These are phyloP conservation scores for Pascua sp. DNA, from an alignment of 1,284 basidiomycete genomes.

Conservation along the genomic window DNA sequence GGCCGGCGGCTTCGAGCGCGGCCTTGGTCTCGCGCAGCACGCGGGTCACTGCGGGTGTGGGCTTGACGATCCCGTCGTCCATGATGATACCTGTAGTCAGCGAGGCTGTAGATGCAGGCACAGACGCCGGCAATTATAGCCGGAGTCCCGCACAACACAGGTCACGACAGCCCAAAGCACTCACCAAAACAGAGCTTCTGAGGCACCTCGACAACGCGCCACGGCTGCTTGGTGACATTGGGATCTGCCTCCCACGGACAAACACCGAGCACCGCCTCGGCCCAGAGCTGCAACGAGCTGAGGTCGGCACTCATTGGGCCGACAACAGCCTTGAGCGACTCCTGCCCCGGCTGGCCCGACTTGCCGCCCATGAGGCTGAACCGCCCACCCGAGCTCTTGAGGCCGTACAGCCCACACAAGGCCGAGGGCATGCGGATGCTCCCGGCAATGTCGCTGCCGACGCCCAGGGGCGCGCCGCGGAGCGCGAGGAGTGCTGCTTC, in stretches of 20 bases:
- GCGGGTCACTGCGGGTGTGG: conserved; percentile 65
- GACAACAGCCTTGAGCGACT: conserved; percentile 62
- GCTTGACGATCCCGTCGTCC: conserved; percentile 58
- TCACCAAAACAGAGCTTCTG: conserved; percentile 52
- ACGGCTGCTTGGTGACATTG: conserved; percentile 57
- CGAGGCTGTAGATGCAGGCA: too few relatives aligned
- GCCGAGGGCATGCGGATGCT: conserved; percentile 51
- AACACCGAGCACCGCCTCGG: conserved; percentile 49
- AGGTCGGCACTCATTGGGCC: conserved; percentile 63
- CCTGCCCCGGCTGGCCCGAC: conserved; percentile 63
- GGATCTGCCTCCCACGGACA: conserved; percentile 68
- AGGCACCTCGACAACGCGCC: conserved; percentile 60
- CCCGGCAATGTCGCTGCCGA: conserved; percentile 55
- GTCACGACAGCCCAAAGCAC: neutral
- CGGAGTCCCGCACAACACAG: too few relatives aligned
- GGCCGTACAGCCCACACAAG: conserved; percentile 11
- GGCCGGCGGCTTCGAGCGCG: conserved; percentile 61
- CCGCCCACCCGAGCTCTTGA: conserved; percentile 11
- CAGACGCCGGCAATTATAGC: too few relatives aligned
- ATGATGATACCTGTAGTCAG: conserved; percentile 51
- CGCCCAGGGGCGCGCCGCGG: conserved; percentile 39
- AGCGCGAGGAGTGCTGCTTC: conserved; percentile 49
- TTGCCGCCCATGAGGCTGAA: conserved; percentile 50
- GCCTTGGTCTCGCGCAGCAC: conserved; percentile 59
- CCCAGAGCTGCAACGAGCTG: conserved; percentile 59